Conservation (phyloP, 495 filamentous ascomycete genomes). For the Podospora australis region DNA sequence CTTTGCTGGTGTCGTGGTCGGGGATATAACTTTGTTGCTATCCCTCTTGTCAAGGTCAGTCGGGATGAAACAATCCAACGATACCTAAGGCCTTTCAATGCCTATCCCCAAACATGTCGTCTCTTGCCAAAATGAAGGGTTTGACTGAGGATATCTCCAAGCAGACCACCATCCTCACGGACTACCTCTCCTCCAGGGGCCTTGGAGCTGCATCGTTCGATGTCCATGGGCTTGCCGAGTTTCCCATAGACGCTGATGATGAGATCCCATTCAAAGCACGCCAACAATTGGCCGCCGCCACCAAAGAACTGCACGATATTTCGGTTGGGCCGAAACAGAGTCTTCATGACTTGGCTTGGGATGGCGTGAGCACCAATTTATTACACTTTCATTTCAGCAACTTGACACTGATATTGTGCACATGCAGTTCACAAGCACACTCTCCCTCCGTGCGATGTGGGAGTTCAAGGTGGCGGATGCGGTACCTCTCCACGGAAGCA, state of each 20-base stretch:
- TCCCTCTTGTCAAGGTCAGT: too few relatives aligned
- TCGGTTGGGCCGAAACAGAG: conserved; percentile 19
- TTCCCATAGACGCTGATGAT: conserved; percentile 17
- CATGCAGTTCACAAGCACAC: too few relatives aligned
- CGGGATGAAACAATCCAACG: too few relatives aligned
- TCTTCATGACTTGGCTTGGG: conserved; percentile 20
- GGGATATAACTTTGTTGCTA: too few relatives aligned
- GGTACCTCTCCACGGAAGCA: conserved; percentile 29
- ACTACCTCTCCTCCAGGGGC: conserved; percentile 20
- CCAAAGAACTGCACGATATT: conserved; percentile 22
- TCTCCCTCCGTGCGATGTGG: conserved; percentile 20
- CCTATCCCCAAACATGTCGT: too few relatives aligned
- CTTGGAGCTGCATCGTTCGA: conserved; percentile 22
- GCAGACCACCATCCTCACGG: conserved; percentile 18
- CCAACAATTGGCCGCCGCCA: conserved; percentile 14
- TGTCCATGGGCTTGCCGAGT: conserved; percentile 18
- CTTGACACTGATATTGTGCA: too few relatives aligned
- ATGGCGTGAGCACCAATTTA: too few relatives aligned
- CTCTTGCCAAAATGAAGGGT: too few relatives aligned
- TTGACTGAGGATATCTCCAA: too few relatives aligned
- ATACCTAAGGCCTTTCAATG: too few relatives aligned
- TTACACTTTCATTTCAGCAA: too few relatives aligned
- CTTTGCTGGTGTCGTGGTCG: too few relatives aligned
- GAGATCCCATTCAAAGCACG: conserved; percentile 14
- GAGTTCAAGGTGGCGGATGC: conserved; percentile 25